Conservation (phyloP, 768 basidiomycete genomes). For the Coprinopsis sp. region DNA sequence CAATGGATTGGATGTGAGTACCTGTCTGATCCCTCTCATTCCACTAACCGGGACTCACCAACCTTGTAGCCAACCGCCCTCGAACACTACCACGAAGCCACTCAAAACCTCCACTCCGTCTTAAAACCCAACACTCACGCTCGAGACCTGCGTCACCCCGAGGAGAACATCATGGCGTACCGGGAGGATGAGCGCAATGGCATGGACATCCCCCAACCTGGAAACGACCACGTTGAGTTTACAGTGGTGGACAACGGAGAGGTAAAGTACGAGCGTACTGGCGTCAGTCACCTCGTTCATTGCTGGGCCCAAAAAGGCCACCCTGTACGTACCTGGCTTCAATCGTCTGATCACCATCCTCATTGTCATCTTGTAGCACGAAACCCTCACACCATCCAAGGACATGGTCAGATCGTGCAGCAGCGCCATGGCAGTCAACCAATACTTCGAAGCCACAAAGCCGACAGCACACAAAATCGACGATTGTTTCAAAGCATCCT, state of each 20-base stretch:
- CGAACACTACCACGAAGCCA: background rate
- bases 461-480: background rate
- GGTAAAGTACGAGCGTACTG: background rate
- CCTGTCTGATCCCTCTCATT: background rate
- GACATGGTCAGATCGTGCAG: background rate
- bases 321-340: conserved; percentile 2
- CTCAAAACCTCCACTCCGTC: conserved; percentile 2
- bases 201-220: too few species aligned
- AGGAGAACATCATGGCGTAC: background rate
- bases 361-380: background rate
- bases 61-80: too few species aligned
- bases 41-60: background rate
- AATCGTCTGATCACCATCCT: background rate
- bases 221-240: background rate
- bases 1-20: conserved; percentile 2
- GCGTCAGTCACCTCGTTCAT: conserved; percentile 15
- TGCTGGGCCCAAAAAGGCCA: conserved; percentile 12
- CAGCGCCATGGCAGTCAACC: background rate
- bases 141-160: background rate
- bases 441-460: background rate
- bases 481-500: conserved; percentile 9
- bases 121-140: background rate
- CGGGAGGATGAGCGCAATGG: too few species aligned
- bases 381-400: background rate
- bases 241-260: background rate